Evolutionary conservation across 2,329 filamentous ascomycete species (phyloP), one percentile per base, ranked within the genome.

Genomic region (Beauveria caledonica): DNA sequence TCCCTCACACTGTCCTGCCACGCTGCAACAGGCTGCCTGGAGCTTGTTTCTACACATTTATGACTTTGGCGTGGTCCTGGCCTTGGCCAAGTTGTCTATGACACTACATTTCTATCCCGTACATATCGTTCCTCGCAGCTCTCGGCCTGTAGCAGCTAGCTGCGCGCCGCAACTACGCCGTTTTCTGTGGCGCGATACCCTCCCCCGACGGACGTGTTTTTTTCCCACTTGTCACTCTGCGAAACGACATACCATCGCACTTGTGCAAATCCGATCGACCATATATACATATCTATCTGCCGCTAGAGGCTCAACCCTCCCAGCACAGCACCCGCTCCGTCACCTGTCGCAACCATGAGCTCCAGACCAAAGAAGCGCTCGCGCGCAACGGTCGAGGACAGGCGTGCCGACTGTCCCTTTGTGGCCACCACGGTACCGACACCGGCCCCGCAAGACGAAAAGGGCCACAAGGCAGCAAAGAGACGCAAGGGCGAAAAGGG

Each of bases 391-490:
- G 66, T 71, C 60, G 77, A 80, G 62, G 80, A 82, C 65, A 77
- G 74, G 64, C 77, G 80, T 64, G 82, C 82, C 67, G 81, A 84
- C 65, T 84, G 81, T 63, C 81, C 80, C 11, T 85, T 83, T 62
- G 71, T 69, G 44, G 75, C 83, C 57, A 70, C 70, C 44, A 70
- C 77, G 39, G 36, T 33, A 17, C 45, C 53, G 15, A 50, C 19
- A 9, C 60, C 46, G 3, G 19, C 36, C 11, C 8, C 49, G 40
- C 49, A 40, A 19, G 36, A 40, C 3, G 25, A 40, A 5, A 49
- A 48, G 19, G 49, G 40, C 1, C 23, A 19, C 15, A 60, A 42
- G 19, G 40, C 29, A 11, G 72, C 76, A 9, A 80, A 78, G 70
- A 80, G 81, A 61, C 71, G 74, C 33, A 80, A 78, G 64, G 40